phyloP scores from a whole-genome alignment of 2,329 filamentous ascomycete species.

The Diplocarpon mali region DNA sequence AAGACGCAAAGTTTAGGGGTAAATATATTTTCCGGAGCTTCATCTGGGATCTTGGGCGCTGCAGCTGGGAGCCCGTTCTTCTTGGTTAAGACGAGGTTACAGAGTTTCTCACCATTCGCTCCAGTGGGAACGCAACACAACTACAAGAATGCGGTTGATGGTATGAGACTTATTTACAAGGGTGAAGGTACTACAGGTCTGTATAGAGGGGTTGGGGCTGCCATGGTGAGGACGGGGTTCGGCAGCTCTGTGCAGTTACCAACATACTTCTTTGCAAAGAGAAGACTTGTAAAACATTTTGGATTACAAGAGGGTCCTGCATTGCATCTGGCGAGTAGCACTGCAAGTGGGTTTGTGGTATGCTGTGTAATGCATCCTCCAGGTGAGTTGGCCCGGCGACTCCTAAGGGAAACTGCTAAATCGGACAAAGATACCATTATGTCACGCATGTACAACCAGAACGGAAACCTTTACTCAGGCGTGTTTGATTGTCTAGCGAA shows the following conservation, averaged over 20 bases:
- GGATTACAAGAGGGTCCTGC: constrained; percentile 86
- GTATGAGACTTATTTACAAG: constrained; percentile 66
- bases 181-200: constrained; percentile 69
- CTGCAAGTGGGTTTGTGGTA: constrained; percentile 87
- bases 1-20: constrained; percentile 74
- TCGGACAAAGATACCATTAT: constrained; percentile 71
- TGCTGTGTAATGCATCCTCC: constrained; percentile 98
- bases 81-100: constrained; percentile 90
- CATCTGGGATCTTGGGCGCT: constrained; percentile 82
- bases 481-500: constrained; percentile 87
- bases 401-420: constrained; percentile 7
- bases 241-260: constrained; percentile 93
- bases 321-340: constrained; percentile 79
- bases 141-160: constrained; percentile 79
- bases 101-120: constrained; percentile 84
- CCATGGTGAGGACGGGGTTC: constrained; percentile 93
- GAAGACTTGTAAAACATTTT: constrained; percentile 67
- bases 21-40: constrained; percentile 88
- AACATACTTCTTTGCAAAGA: constrained; percentile 96
- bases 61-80: constrained; percentile 95
- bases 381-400: constrained; percentile 38
- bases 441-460: constrained; percentile 98
- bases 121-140: constrained; percentile 95
- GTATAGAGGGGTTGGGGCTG: constrained; percentile 82
- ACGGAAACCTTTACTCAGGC: constrained; percentile 88